A percentile compares a stretch with the other conserved stretches of the same genome.
phyloP scores from a whole-genome alignment of 2,329 filamentous ascomycete species.

The Cordyceps farinosa region DNA sequence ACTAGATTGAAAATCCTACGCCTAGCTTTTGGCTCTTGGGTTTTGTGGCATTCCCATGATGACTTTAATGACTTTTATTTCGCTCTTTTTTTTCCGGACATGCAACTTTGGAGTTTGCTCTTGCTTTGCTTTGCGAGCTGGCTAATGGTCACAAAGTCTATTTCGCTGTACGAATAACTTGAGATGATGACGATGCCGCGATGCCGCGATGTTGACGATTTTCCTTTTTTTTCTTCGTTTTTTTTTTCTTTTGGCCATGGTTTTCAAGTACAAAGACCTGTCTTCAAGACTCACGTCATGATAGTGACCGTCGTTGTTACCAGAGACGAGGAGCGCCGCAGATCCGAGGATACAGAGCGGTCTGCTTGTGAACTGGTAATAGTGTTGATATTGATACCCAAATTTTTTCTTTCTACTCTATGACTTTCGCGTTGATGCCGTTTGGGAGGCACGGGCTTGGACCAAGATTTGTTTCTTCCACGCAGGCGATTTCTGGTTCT shows the following conservation, averaged over 20 bases:
- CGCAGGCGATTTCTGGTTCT: not conserved
- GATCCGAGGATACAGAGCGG: conserved; percentile 1
- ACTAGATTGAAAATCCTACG: conserved; percentile 24
- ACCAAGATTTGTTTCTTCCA: not conserved
- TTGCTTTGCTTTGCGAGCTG: not conserved
- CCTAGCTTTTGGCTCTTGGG: not conserved
- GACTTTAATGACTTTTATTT: conserved; percentile 9
- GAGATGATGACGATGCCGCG: not conserved
- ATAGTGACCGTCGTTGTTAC: conserved; percentile 8
- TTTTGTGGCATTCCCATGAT: not conserved
- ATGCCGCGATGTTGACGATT: not conserved
- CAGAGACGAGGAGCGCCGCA: not conserved
- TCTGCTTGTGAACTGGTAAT: conserved; percentile 10
- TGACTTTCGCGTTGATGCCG: not conserved
- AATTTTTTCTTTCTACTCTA: not conserved
- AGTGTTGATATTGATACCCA: conserved; percentile 18
- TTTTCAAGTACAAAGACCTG: conserved; percentile 13
- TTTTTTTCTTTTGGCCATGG: not conserved
- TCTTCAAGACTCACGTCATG: conserved; percentile 17
- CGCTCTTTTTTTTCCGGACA: not conserved
- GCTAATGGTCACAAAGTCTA: not conserved
- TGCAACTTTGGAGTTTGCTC: not conserved
- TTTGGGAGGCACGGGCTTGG: not conserved
- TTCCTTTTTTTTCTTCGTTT: not conserved
- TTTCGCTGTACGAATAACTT: conserved; percentile 8